Conservation (phyloP, 257 asterid species). For the Nyctanthes arbortristis region DNA sequence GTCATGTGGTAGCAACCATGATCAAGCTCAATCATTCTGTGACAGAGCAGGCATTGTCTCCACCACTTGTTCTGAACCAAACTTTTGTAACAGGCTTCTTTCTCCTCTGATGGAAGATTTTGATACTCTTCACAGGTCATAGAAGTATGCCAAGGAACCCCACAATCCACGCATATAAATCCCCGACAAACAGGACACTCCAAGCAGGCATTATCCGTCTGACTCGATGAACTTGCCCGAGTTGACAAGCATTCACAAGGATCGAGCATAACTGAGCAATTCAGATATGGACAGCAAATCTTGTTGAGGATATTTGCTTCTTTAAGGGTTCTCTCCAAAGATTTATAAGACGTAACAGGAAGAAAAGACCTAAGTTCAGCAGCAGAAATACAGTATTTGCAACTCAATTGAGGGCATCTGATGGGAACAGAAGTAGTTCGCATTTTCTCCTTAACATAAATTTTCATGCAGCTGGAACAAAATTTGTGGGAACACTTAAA, state of each 20-base stretch:
- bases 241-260: slow-evolving; percentile 60
- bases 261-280: slow-evolving; percentile 74
- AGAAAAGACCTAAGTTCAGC: slow-evolving; percentile 66
- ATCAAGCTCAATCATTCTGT: slow-evolving; percentile 63
- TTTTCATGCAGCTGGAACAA: slow-evolving; percentile 89
- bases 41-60: slow-evolving; percentile 75
- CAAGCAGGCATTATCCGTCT: slow-evolving; percentile 51
- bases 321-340: slow-evolving; percentile 58
- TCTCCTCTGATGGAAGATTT: slow-evolving; percentile 60
- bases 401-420: slow-evolving; percentile 72
- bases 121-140: slow-evolving; percentile 80
- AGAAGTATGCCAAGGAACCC: slow-evolving; percentile 87
- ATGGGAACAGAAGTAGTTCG: slow-evolving; percentile 59
- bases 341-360: slow-evolving; percentile 65
- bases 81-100: slow-evolving; percentile 50
- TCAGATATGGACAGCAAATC: slow-evolving; percentile 65
- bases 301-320: slow-evolving; percentile 49
- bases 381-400: slow-evolving; percentile 70
- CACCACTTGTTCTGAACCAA: slow-evolving; percentile 57
- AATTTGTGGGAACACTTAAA: slow-evolving; percentile 85
- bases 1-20: slow-evolving; percentile 82
- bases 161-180: slow-evolving; percentile 72
- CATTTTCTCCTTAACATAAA: slow-evolving; percentile 74
- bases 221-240: slow-evolving; percentile 57
- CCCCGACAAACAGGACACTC: slow-evolving; percentile 83